Evolutionary conservation across 2,329 filamentous ascomycete species (phyloP), one percentile per base, ranked within the genome.

Genomic region (Metarhizium sp.): DNA sequence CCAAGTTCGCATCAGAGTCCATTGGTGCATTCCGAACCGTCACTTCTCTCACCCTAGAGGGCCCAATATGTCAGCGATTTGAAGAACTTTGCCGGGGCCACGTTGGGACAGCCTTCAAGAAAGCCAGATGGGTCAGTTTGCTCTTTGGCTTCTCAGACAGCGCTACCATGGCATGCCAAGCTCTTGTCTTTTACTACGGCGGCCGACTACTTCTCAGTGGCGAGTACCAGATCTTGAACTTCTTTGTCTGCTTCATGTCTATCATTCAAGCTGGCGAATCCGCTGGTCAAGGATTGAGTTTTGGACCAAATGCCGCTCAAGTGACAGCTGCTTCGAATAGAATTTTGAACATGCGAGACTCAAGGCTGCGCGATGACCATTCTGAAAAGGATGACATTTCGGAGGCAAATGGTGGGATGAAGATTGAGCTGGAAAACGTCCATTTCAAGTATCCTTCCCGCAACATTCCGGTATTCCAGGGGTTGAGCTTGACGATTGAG

Each of bases 11-110:
- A 0, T 81, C 86, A 1, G 88, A 92, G 66, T 81, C 86, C 4
- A 87, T 91, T 45, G 79, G 83, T 1, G 87, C 87, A 0, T 88
- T 89, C 66, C 78, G 87, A 10, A 91, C 88, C 0, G 87, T 91
- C 5, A 73, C 84, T 0, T 79, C 85, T 1, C 74, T 91, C 18
- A 87, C 84, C 1, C 79, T 91, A 63, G 87, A 91, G 64, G 76
- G 84, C 56, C 73, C 76, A 14, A 88, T 90, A 57, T 75, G 78
- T 46, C 64, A 75, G 3, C 78, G 85, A 38, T 92, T 90, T 62
- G 71, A 79, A 18, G 65, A 59, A 0, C 74, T 90, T 2, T 76
- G 90, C 8, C 67, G 70, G 4, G 67, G 74, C 1, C 87, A 90
- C 62, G 80, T 87, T 14, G 68, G 63, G 2, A 67, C 73, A 2